Conservation (phyloP, 495 filamentous ascomycete genomes). For the Aspergillus coremiiformis region DNA sequence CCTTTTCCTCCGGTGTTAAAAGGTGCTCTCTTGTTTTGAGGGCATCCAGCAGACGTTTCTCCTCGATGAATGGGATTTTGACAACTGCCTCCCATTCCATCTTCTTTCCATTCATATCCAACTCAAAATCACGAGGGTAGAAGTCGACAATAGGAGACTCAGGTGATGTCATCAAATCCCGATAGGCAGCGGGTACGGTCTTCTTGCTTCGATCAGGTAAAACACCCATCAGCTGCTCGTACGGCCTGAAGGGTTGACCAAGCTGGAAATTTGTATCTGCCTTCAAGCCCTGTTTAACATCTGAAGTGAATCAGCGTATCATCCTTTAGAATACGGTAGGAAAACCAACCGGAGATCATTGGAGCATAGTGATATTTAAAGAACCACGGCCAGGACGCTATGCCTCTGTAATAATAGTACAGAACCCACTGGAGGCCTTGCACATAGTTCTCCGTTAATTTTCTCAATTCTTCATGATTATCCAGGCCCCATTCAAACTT, state of each 20-base stretch:
- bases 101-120: conserved; percentile 99
- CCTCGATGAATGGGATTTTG: conserved; percentile 98
- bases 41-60: conserved; percentile 70
- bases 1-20: conserved; percentile 66
- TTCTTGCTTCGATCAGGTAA: conserved; percentile 93
- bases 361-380: conserved; percentile 95
- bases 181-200: conserved; percentile 84
- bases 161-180: conserved; percentile 81
- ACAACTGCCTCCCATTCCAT: conserved; percentile 99
- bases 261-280: conserved; percentile 88
- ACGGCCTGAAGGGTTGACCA: conserved; percentile 89
- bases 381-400: conserved; percentile 98
- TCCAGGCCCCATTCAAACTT: conserved; percentile 89
- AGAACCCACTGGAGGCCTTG: conserved; percentile 98
- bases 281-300: conserved; percentile 80
- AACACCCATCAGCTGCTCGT: conserved; percentile 97
- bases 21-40: conserved; percentile 77
- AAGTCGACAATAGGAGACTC: conserved; percentile 97
- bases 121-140: conserved; percentile 93
- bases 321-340: neutral
- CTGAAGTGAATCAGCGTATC: conserved; percentile 31
- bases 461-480: conserved; percentile 71
- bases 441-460: conserved; percentile 91
- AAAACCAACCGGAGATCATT: conserved; percentile 72
- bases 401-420: conserved; percentile 95